Base-by-base conservation (phyloP, 2,329 filamentous ascomycete species). In the Sporothrix dimorphospora region DNA sequence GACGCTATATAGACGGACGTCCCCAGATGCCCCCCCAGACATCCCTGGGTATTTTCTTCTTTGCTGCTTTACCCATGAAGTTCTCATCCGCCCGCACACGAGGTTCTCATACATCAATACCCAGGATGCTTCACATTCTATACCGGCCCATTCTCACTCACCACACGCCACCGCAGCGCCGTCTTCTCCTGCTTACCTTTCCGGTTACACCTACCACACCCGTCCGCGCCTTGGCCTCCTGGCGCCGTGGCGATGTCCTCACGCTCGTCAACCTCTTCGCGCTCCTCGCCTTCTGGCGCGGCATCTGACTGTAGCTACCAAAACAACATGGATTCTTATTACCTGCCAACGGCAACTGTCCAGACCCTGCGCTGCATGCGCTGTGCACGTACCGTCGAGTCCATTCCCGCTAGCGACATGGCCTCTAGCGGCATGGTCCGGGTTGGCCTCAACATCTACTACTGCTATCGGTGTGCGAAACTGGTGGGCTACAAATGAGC, bases 401-500 rank as follows among this genome's bases (percentile, higher is more conserved):
- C 86, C 38, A 89, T 88, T 8, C 85, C 86, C 9, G 89, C 87
- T 42, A 88, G 90, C 79, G 87, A 90, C 79, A 82, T 85, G 67
- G 82, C 81, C 75, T 82, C 86, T 57, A 86, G 83, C 72, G 89
- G 88, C 74, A 91, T 91, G 89, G 85, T 91, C 16, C 85, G 86
- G 77, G 88, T 91, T 74, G 88, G 88, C 1, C 86, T 88, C 79
- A 89, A 89, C 79, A 85, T 90, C 73, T 90, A 90, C 82, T 91
- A 91, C 80, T 91, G 89, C 81, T 83, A 86, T 73, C 84, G 87
- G 47, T 91, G 89, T 78, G 89, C 89, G 73, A 87, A 85, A 78
- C 87, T 89, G 79, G 87, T 89, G 42, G 89, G 89, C 76, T 91
- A 90, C 80, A 87, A 86, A 79, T 90, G 85, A 86, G 76, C 6